These are phyloP conservation scores for Pulveroboletus frians DNA, from an alignment of 768 basidiomycete species.

Conservation along the genomic window DNA sequence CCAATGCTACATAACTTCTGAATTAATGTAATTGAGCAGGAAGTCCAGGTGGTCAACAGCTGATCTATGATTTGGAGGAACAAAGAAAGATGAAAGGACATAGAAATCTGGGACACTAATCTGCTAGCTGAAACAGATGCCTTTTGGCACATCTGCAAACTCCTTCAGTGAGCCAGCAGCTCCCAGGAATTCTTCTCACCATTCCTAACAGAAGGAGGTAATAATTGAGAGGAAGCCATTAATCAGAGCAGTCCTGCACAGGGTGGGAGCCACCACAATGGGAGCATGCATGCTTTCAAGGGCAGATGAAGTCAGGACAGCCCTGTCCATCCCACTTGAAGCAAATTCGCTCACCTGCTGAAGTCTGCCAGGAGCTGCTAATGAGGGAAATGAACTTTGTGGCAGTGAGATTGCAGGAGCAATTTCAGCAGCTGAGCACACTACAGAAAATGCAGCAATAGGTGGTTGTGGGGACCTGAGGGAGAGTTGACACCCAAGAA, in stretches of 20 bases:
- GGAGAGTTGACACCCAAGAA: too few species aligned
- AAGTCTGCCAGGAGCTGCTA: too few species aligned
- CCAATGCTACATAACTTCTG: slow-evolving; percentile 28
- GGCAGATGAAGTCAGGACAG: too few species aligned
- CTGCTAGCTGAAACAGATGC: background rate
- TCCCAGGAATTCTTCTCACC: background rate
- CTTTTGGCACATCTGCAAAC: background rate
- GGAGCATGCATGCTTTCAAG: too few species aligned
- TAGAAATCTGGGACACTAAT: background rate
- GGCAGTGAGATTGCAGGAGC: background rate
- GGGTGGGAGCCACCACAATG: background rate
- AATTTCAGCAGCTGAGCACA: too few species aligned
- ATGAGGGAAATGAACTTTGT: too few species aligned
- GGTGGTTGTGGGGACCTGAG: too few species aligned
- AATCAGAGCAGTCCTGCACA: background rate
- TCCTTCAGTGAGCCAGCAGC: background rate
- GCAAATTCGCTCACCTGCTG: too few species aligned
- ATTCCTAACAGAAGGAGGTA: background rate
- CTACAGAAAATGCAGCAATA: too few species aligned
- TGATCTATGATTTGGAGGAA: background rate
- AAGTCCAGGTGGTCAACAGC: slow-evolving; percentile 6
- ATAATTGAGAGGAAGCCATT: background rate
- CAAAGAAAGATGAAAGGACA: background rate
- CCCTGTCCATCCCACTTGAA: too few species aligned
- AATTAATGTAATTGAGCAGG: slow-evolving; percentile 30